phyloP scores from a whole-genome alignment of 495 filamentous ascomycete genomes.

The Chaetomium cochliodes region DNA sequence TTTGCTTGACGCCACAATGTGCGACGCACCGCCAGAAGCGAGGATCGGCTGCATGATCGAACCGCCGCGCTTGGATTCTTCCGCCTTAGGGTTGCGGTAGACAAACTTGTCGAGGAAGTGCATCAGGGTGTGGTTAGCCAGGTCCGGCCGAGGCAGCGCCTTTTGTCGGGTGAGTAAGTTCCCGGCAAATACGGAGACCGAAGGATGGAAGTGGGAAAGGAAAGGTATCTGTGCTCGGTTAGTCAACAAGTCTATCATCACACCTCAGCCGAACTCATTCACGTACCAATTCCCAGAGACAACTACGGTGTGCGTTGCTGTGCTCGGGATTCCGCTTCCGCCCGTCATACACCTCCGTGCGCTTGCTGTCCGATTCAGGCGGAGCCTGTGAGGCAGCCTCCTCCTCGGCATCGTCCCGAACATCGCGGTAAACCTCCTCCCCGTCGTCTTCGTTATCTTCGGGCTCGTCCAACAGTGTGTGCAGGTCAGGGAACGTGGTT shows the following conservation, averaged over 20 bases:
- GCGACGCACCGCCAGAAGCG: slow-evolving; percentile 57
- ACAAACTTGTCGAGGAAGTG: slow-evolving; percentile 97
- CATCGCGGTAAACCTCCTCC: slow-evolving; percentile 53
- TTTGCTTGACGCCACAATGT: slow-evolving; percentile 63
- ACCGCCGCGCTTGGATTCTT: slow-evolving; percentile 60
- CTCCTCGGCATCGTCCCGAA: slow-evolving; percentile 55
- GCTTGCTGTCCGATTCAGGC: slow-evolving; percentile 18
- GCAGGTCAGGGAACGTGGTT: slow-evolving; percentile 68
- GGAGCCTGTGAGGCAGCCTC: slow-evolving; percentile 10
- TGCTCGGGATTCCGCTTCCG: slow-evolving; percentile 88
- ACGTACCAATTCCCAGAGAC: slow-evolving; percentile 85
- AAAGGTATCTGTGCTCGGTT: slow-evolving; percentile 58
- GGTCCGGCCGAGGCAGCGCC: slow-evolving; percentile 81
- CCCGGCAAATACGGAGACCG: slow-evolving; percentile 81
- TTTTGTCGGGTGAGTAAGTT: slow-evolving; percentile 63
- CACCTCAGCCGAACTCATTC: slow-evolving; percentile 1
- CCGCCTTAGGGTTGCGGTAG: slow-evolving; percentile 82
- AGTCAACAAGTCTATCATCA: neutral
- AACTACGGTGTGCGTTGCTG: slow-evolving; percentile 83
- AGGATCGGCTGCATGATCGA: slow-evolving; percentile 96
- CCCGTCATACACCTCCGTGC: slow-evolving; percentile 63
- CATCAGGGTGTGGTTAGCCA: slow-evolving; percentile 80
- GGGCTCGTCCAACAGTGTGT: slow-evolving; percentile 67
- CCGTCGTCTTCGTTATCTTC: slow-evolving; percentile 57
- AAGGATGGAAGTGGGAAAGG: slow-evolving; percentile 84